A percentile compares a stretch with the other conserved stretches of the same genome.
Evolutionary conservation across 176 grass and related monocot species (phyloP).

Genomic region (Oryza punctata): DNA sequence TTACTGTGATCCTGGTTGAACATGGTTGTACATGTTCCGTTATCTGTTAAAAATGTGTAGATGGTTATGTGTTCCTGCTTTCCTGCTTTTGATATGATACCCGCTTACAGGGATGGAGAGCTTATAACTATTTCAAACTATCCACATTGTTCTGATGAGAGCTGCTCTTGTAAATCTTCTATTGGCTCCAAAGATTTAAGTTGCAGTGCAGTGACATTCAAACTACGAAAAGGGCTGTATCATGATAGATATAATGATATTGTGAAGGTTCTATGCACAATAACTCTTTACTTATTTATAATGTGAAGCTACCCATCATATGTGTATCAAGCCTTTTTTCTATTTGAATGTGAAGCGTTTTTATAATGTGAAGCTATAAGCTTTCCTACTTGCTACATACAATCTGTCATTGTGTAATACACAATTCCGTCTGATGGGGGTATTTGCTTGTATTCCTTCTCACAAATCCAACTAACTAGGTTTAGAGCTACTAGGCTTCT

Average conservation of each 20-base stretch:
- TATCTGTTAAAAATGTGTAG: conserved; percentile 17
- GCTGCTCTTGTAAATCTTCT: conserved; percentile 72
- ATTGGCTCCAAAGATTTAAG: conserved; percentile 32
- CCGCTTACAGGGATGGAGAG: conserved; percentile 68
- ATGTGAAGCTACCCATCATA: conserved; percentile 12
- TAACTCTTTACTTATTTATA: conserved; percentile 23
- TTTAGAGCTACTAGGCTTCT: conserved; percentile 17
- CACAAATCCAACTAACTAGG: conserved; percentile 4
- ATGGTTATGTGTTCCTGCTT: conserved; percentile 16
- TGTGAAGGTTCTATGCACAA: conserved; percentile 60
- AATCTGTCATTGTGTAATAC: neutral
- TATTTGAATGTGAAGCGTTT: neutral
- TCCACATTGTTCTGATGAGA: conserved; percentile 58
- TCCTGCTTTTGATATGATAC: conserved; percentile 7
- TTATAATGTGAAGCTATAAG: conserved; percentile 3
- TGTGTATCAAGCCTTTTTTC: conserved; percentile 19
- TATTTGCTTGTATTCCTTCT: neutral
- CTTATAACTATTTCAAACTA: conserved; percentile 59
- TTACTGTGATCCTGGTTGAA: neutral
- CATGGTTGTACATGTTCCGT: neutral
- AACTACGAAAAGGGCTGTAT: conserved; percentile 77
- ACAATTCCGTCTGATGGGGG: neutral
- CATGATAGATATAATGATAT: conserved; percentile 78
- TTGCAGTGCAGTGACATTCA: conserved; percentile 52
- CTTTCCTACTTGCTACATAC: neutral